Evolutionary conservation across 352 stramenopile species (phyloP).

Genomic region (Phytophthora sp.): DNA sequence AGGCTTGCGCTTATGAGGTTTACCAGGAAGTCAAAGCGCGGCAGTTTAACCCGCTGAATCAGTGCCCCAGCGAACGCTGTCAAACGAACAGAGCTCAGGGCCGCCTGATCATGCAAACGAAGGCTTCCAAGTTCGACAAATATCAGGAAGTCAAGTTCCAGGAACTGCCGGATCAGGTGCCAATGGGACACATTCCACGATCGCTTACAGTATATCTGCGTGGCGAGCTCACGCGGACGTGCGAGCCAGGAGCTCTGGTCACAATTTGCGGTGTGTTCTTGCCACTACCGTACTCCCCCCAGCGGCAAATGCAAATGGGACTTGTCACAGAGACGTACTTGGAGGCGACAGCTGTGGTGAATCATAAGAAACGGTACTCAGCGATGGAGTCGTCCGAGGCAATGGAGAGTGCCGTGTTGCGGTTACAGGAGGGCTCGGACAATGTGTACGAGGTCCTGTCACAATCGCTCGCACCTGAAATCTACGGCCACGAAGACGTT

Average conservation of each 20-base stretch:
- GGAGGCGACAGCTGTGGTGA: slow-evolving; percentile 94
- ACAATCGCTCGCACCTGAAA: slow-evolving; percentile 97
- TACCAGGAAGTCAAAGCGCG: slow-evolving; percentile 95
- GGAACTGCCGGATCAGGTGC: slow-evolving; percentile 92
- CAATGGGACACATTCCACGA: slow-evolving; percentile 98
- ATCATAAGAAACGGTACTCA: slow-evolving; percentile 98
- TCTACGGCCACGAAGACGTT: slow-evolving; percentile 99
- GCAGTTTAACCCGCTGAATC: slow-evolving; percentile 94
- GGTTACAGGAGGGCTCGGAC: slow-evolving; percentile 63
- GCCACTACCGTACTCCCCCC: slow-evolving; percentile 91
- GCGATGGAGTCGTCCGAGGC: slow-evolving; percentile 89
- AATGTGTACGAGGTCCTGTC: slow-evolving; percentile 95
- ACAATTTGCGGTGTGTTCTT: slow-evolving; percentile 98
- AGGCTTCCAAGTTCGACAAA: slow-evolving; percentile 98
- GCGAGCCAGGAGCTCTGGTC: slow-evolving; percentile 95
- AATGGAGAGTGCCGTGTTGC: slow-evolving; percentile 80
- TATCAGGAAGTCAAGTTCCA: slow-evolving; percentile 99
- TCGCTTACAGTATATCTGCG: slow-evolving; percentile 92
- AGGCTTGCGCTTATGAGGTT: slow-evolving; percentile 95
- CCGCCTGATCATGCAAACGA: slow-evolving; percentile 94
- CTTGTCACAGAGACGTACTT: slow-evolving; percentile 98
- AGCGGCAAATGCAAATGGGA: slow-evolving; percentile 96
- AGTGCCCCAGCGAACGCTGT: slow-evolving; percentile 92
- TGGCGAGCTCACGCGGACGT: slow-evolving; percentile 94
- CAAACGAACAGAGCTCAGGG: slow-evolving; percentile 80